Evolutionary conservation across 306 rosid genomes (phyloP), one percentile per base, ranked within the genome.

Genomic region (Prinsepia uniflora): DNA sequence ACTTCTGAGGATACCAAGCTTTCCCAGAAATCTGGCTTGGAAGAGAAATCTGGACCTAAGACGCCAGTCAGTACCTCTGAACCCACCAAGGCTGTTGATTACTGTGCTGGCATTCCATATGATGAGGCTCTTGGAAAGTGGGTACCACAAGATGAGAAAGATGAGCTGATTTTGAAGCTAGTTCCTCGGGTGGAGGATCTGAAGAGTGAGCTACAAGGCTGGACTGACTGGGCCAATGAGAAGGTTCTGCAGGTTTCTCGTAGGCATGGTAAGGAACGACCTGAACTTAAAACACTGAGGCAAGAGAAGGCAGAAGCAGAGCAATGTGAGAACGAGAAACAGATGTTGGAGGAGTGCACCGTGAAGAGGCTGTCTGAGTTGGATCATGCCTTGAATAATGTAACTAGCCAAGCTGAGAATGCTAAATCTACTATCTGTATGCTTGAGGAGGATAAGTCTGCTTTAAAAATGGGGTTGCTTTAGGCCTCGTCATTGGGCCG

Each of bases 241-340:
- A 86, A 86, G 78, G 76, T 86, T 66, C 80, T 76, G 90, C 88
- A 85, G 76, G 96, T 82, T 73, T 79, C 90, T 46, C 72, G 57
- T 48, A 86, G 70, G 86, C 86, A 85, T 48, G 13, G 66, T 65
- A 83, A 75, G 75, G 65, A 83, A 40, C 80, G 71, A 58, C 64
- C 47, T 60, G 88, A 84, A 70, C 77, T 87, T 65, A 89, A 72
- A 77, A 67, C 80, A 40, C 78, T 89, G 67, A 81, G 74, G 70
- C 85, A 77, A 79, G 89, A 76, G 57, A 83, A 75, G 65, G 81
- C 81, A 73, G 88, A 78, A 64, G 81, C 62, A 0, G 86, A 71
- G 19, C 56, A 49, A 36, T 71, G 39, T 66, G 63, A 68, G 69
- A 81, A 76, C 56, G 96, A 77, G 64, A 74, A 77, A 72, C 75